Conservation (phyloP, 192 early-diverging fungal species). For the Glomus cerebriforme region DNA sequence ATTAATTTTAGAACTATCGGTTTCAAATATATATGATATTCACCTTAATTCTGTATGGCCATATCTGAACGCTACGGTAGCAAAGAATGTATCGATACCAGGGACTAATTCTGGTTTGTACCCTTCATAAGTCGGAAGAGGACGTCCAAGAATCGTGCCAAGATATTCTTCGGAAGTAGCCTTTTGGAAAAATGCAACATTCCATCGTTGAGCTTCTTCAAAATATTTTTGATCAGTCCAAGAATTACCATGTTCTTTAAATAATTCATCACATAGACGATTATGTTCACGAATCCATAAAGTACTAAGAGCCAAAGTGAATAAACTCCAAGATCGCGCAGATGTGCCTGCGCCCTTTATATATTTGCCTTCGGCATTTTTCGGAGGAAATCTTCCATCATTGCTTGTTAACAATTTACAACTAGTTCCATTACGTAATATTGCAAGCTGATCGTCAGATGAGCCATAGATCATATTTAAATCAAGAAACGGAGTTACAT, state of each 20-base stretch:
- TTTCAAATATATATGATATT: neutral
- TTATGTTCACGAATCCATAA: slow-evolving; percentile 21
- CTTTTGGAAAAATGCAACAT: neutral
- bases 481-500: slow-evolving; percentile 2
- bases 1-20: neutral
- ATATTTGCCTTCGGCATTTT: neutral
- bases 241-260: neutral
- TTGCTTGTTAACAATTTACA: neutral
- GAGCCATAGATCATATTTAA: neutral
- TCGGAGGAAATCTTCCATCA: neutral
- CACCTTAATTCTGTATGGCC: slow-evolving; percentile 15
- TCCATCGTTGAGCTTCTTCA: slow-evolving; percentile 6
- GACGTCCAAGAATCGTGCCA: neutral
- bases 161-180: slow-evolving; percentile 3
- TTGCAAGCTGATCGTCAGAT: too few relatives aligned
- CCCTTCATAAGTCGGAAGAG: neutral
- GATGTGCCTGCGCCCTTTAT: neutral
- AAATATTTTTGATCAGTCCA: slow-evolving; percentile 18
- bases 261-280: neutral
- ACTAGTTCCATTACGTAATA: neutral
- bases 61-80: neutral
- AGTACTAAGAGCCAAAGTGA: neutral
- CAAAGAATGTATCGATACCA: slow-evolving; percentile 7
- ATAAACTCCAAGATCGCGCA: neutral
- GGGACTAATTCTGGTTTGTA: neutral